These are phyloP conservation scores for Gomphus bonarii DNA, from an alignment of 1,284 basidiomycete genomes.

Conservation along the genomic window DNA sequence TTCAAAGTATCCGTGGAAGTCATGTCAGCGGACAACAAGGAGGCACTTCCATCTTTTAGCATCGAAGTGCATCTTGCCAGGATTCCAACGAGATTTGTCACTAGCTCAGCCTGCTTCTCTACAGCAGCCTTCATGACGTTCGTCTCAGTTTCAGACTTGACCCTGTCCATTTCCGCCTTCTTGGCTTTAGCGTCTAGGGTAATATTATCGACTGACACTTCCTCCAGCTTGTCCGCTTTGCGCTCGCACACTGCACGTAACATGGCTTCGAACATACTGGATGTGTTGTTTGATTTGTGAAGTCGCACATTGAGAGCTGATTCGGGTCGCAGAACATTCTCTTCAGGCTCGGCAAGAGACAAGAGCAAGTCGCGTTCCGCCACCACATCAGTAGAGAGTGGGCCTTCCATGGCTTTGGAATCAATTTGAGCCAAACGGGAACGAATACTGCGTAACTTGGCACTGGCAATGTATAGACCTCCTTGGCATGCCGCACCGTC, in stretches of 20 bases:
- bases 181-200: conserved; percentile 60
- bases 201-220: conserved; percentile 60
- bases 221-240: conserved; percentile 70
- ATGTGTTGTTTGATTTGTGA: conserved; percentile 63
- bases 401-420: conserved; percentile 26
- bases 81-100: conserved; percentile 66
- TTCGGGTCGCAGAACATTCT: conserved; percentile 51
- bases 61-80: conserved; percentile 72
- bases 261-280: conserved; percentile 74
- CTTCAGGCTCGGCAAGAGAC: conserved; percentile 62
- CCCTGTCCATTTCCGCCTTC: conserved; percentile 63
- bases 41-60: conserved; percentile 53
- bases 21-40: conserved; percentile 38
- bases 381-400: conserved; percentile 49
- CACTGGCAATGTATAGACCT: conserved; percentile 65
- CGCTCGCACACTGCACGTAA: conserved; percentile 74
- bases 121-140: conserved; percentile 58
- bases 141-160: conserved; percentile 60
- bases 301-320: conserved; percentile 52
- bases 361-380: conserved; percentile 67
- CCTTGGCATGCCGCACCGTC: conserved; percentile 74
- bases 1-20: conserved; percentile 31
- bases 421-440: conserved; percentile 60
- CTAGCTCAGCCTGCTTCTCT: conserved; percentile 52
- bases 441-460: conserved; percentile 57